Conservation (phyloP, 257 asterid genomes). For the Salvia splendens region DNA sequence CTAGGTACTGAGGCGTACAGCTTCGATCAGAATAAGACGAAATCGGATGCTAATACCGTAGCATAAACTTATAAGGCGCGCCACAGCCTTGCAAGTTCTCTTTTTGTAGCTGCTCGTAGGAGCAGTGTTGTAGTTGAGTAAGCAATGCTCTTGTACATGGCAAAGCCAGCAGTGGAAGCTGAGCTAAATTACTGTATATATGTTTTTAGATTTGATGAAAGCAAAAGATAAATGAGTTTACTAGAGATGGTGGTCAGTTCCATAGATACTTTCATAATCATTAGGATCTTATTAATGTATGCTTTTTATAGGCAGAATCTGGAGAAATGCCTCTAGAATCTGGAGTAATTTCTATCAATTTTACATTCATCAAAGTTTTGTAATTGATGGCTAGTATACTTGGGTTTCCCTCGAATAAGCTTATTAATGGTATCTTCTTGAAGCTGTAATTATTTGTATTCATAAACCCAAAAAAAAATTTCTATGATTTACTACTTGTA, state of each 20-base stretch:
- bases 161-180: constrained; percentile 18
- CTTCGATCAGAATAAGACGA: constrained; percentile 16
- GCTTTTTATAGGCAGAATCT: constrained; percentile 33
- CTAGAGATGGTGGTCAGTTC: constrained; percentile 8
- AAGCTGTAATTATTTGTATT: background rate
- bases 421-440: background rate
- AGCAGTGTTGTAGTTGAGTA: background rate
- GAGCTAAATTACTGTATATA: constrained; percentile 25
- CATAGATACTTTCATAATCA: background rate
- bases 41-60: background rate
- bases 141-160: constrained; percentile 25
- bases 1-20: constrained; percentile 17
- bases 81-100: background rate
- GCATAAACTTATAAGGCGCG: background rate
- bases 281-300: constrained; percentile 29
- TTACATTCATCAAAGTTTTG: constrained; percentile 23
- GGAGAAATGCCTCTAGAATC: constrained; percentile 2
- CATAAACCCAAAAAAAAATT: too few species aligned
- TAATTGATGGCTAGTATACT: constrained; percentile 20
- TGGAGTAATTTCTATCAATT: background rate
- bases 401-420: constrained; percentile 3
- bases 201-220: constrained; percentile 16
- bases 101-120: background rate
- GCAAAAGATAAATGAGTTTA: constrained; percentile 15
- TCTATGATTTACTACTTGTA: too few species aligned